These are phyloP conservation scores for Metschnikowia similis DNA, from an alignment of 805 yeast species.

Conservation along the genomic window DNA sequence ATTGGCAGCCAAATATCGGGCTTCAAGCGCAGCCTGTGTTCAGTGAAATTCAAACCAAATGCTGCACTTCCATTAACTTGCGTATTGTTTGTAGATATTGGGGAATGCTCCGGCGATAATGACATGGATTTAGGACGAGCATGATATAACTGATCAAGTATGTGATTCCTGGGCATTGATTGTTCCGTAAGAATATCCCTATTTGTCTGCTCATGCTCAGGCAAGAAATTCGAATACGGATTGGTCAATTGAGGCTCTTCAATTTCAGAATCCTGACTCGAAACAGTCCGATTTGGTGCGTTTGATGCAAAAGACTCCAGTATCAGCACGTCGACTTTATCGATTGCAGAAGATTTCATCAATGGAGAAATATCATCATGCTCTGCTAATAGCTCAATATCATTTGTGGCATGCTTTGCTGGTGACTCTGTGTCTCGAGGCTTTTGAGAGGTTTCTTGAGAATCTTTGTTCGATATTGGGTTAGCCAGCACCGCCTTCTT, in stretches of 20 bases:
- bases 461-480: constrained; percentile 6
- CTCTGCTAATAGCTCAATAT: background rate
- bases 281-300: background rate
- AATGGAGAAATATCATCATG: background rate
- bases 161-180: constrained; percentile 19
- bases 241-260: background rate
- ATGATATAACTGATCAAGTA: constrained; percentile 33
- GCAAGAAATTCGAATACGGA: background rate
- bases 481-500: constrained; percentile 23
- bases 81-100: constrained; percentile 3
- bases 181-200: background rate
- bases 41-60: background rate
- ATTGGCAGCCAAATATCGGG: constrained; percentile 2
- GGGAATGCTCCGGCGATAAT: constrained; percentile 7
- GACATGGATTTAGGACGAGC: constrained; percentile 26
- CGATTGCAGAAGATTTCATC: background rate
- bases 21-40: background rate
- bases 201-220: background rate
- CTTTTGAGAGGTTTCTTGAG: background rate
- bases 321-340: background rate
- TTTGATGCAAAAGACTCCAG: background rate
- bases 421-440: background rate
- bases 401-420: background rate
- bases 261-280: background rate
- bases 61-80: background rate